Percentiles rank a stretch among this genome's conserved stretches.
These are phyloP conservation scores for Vicia faba DNA, from an alignment of 306 rosid species.

Conservation along the genomic window DNA sequence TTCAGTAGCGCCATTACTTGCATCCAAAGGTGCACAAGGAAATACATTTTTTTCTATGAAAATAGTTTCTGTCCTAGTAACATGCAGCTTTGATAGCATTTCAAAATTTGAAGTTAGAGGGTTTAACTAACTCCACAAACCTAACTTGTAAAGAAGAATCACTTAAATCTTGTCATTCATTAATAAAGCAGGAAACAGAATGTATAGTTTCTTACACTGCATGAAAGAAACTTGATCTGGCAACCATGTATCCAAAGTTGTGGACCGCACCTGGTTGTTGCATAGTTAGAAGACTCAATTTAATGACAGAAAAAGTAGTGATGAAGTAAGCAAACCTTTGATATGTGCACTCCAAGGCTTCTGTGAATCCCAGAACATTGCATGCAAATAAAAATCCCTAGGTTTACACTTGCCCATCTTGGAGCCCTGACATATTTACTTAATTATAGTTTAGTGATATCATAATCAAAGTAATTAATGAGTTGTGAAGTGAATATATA, in stretches of 20 bases:
- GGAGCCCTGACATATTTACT: slow-evolving; percentile 67
- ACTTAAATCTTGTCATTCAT: background rate
- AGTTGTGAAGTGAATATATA: slow-evolving; percentile 43
- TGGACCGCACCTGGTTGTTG: slow-evolving; percentile 70
- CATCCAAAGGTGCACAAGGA: no score
- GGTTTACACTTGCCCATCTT: slow-evolving; percentile 94
- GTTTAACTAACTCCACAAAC: no score
- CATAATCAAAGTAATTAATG: background rate
- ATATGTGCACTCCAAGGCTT: slow-evolving; percentile 91
- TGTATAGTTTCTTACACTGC: slow-evolving; percentile 66
- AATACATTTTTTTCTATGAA: no score
- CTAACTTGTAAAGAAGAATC: no score
- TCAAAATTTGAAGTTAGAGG: no score
- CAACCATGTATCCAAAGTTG: slow-evolving; percentile 86
- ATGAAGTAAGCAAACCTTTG: slow-evolving; percentile 55
- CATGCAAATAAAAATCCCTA: slow-evolving; percentile 90
- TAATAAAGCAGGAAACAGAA: slow-evolving; percentile 17
- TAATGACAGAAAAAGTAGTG: background rate
- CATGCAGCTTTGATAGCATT: no score
- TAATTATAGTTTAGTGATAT: background rate
- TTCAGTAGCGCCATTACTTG: no score
- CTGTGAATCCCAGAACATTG: slow-evolving; percentile 95
- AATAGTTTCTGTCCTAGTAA: no score
- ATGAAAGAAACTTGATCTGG: slow-evolving; percentile 83
- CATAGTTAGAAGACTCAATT: slow-evolving; percentile 28